Base-by-base conservation (phyloP, 1,139 yeast genomes). In the Scheffersomyces parashehatae region DNA sequence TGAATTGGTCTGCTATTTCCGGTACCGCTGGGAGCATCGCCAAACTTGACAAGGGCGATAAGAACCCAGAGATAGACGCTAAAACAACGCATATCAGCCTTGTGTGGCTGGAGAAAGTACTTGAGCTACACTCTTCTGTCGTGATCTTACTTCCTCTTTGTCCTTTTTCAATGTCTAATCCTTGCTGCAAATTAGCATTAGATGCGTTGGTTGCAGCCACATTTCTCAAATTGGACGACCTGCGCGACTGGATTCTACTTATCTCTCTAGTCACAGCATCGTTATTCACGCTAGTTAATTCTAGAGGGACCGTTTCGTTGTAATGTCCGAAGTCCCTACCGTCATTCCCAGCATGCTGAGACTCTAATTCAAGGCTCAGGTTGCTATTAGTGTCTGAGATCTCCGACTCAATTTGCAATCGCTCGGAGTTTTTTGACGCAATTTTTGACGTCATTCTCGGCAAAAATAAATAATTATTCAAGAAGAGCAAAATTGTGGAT, bases 11-110 rank as follows among this genome's bases (percentile, higher is more conserved):
- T 1, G 83, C 77, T 29, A 78, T 73, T 42, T 68, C 71, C 1
- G 79, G 67, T 8, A 77, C 75, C 1, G 82, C 82, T 3, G 82
- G 82, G 13, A 77, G 55, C 43, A 75, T 68, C 0, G 79, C 68
- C 48, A 73, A 57, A 2, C 75, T 64, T 3, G 72, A 62, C 42
- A 73, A 49, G 1, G 82, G 81, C 0, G 79, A 65, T 16, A 76
- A 50, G 43, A 77, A 68, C 7, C 65, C 60, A 1, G 66, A 60
- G 14, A 62, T 34, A 2, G 65, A 51, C 11, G 55, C 53, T 1
- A 54, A 37, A 4, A 41, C 36, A n/a, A 59, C 54, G 37, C 50
- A 53, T 4, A 52, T 15, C 9, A 29, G n/a, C 39, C 55, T 56
- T 12, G 45, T 46, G 10, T 35, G 36, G 5, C 39, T 14, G 3